Evolutionary conservation across 73 alveolate species (phyloP), one percentile per base, ranked within the genome.

Genomic region (Halteria grandinella): DNA sequence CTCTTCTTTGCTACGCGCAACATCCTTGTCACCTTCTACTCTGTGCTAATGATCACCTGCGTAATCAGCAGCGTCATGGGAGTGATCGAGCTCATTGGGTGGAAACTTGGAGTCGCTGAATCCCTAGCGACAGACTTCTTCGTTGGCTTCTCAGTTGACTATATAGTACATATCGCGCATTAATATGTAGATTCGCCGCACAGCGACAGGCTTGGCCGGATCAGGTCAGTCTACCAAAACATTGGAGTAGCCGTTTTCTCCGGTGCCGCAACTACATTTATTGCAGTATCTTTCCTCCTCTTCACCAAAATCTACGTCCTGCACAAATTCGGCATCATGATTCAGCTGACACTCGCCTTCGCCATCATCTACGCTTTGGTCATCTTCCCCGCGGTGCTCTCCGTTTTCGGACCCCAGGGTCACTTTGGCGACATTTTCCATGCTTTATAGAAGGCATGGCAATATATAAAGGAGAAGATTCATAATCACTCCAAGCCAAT

Each of bases 241-340:
- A 55, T 73, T 10, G 86, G 86, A 4, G 28, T 73, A 6, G 36
- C 54, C 54, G 66, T 73, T 3, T 45, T 73, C 53, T 29, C 69
- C 6, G 86, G 86, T 21, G 76, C 76, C 3, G 23, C 55, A 7
- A 73, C 86, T 0, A 73, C 86, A n/a, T n/a, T n/a, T n/a, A n/a
- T n/a, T n/a, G n/a, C 47, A 36, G 47, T 5, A 36, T 5, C 11
- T 5, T 36, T 36, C 47, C 47, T 36, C n/a, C 11, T 36, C 11
- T 7, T 36, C n/a, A 7, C n/a, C 47, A 36, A 36, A 5, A 7
- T 36, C 47, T 7, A 7, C 47, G 11, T 36, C n/a, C 11, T 36
- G n/a, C 5, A 36, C 47, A 36, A 36, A 11, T 36, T 36, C 47
- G 47, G n/a, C 5, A 11, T 36, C n/a, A 5, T 36, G 47, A 36